Evolutionary conservation across 2,329 filamentous ascomycete species (phyloP).

Genomic region (Aureobasidium melanogenum): DNA sequence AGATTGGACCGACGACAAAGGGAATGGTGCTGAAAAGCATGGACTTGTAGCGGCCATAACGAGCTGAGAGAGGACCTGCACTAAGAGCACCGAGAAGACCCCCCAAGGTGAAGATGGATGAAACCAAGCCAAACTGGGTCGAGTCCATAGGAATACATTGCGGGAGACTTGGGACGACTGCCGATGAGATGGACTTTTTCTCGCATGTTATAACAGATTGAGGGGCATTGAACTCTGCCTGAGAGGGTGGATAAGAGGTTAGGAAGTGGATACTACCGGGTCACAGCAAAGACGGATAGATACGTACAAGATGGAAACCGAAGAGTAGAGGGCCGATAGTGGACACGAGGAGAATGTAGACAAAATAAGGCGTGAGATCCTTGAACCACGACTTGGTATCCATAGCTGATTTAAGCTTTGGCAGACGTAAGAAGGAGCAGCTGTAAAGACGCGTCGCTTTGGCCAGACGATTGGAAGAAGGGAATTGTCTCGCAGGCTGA

Average conservation of each 20-base stretch:
- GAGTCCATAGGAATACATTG: constrained; percentile 86
- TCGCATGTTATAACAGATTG: constrained; percentile 88
- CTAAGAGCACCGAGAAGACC: constrained; percentile 75
- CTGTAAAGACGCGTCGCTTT: background rate
- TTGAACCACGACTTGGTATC: constrained; percentile 31
- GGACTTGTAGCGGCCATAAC: constrained; percentile 62
- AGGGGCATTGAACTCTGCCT: constrained; percentile 93
- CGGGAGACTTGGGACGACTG: constrained; percentile 35
- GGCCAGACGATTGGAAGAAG: background rate
- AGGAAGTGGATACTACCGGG: background rate
- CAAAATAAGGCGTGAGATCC: constrained; percentile 62
- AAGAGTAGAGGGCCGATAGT: constrained; percentile 88
- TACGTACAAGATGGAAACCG: constrained; percentile 75
- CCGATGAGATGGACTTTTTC: constrained; percentile 41
- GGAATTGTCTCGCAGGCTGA: background rate
- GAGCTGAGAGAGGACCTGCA: constrained; percentile 70
- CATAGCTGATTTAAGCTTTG: constrained; percentile 21
- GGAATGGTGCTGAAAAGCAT: constrained; percentile 72
- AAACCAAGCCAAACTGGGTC: constrained; percentile 73
- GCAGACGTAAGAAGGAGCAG: background rate
- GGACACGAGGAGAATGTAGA: constrained; percentile 65
- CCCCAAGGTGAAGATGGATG: constrained; percentile 84
- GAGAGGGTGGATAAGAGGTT: background rate
- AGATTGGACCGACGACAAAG: constrained; percentile 64
- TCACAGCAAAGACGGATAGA: constrained; percentile 17